Evolutionary conservation across 192 early-diverging fungal species (phyloP).

Genomic region (Diversispora eburnea): DNA sequence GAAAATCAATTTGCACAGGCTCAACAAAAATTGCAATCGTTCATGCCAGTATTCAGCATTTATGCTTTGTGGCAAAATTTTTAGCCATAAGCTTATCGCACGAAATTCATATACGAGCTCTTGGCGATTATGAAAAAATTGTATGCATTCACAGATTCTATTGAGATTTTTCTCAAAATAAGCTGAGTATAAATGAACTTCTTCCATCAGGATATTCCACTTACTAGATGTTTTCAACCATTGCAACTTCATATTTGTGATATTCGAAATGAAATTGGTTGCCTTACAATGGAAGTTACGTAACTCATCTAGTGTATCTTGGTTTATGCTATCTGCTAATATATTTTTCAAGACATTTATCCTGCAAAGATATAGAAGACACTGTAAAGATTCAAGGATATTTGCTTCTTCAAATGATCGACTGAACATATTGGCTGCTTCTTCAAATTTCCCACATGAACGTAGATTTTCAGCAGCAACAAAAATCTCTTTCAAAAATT

Average conservation of each 20-base stretch:
- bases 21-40: not conserved
- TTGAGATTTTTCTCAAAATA: conserved; percentile 10
- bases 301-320: not conserved
- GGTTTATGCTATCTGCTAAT: not conserved
- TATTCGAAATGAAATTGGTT: not conserved
- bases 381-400: conserved; percentile 4
- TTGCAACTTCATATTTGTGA: not conserved
- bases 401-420: not conserved
- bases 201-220: not conserved
- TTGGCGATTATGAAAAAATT: not conserved
- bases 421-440: not conserved
- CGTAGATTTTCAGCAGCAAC: not conserved
- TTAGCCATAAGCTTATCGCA: conserved; percentile 20
- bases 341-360: not conserved
- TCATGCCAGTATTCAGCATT: not conserved
- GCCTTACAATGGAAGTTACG: not conserved
- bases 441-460: conserved; percentile 2
- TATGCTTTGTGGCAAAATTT: not conserved
- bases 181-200: conserved; percentile 16
- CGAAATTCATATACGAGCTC: conserved; percentile 2
- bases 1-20: conserved; percentile 13
- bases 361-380: not conserved
- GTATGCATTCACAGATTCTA: not conserved
- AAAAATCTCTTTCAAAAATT: conserved; percentile 1
- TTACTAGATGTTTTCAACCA: not conserved